Base-by-base conservation (phyloP, 306 rosid genomes). In the Hylodesmum podocarpum region DNA sequence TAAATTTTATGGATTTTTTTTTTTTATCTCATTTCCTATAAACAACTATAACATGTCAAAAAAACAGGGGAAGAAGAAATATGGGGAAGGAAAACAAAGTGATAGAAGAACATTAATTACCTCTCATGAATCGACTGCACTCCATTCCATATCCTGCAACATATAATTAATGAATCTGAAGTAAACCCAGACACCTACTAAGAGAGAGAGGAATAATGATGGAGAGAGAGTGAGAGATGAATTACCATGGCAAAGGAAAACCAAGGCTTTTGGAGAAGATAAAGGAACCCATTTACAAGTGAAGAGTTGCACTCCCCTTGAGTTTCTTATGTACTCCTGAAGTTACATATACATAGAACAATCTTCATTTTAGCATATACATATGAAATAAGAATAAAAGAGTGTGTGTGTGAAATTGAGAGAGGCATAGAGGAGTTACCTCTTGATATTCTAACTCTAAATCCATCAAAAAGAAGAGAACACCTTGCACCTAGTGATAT, bases 71-170 rank as follows among this genome's bases (percentile, higher is more conserved):
- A 15, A 16, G 14, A 13, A 25, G 7, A 29, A 33, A 5, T 2
- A 1, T 0, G n/a, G 3, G 31, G 8, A 15, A 12, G 7, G 14
- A 22, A 16, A 70, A 2, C 0, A 16, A 43, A 5, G 22, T 40
- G 8, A 0, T 36, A 46, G 25, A 71, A 66, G 64, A 70, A 41
- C 75, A 91, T 84, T 87, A 69, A 84, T 83, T 86, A 95, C 99
- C 99, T 89, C 85, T 89, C 97, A 95, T 95, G 92, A 89, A 95
- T 27, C 89, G 70, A 73, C 97, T 84, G 90, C 97, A 95, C 76
- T 95, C 99, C 96, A 89, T 88, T 76, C 97, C 99, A 69, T 95
- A 95, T 5, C 97, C 99, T 95, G 90, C 88, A 78, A 83, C 4
- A 27, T 11, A 69, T 8, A 68, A 57, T 66, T 18, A 81, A 76